These are phyloP conservation scores for Paramecium pentaurelia DNA, from an alignment of 73 alveolate species.

Conservation along the genomic window DNA sequence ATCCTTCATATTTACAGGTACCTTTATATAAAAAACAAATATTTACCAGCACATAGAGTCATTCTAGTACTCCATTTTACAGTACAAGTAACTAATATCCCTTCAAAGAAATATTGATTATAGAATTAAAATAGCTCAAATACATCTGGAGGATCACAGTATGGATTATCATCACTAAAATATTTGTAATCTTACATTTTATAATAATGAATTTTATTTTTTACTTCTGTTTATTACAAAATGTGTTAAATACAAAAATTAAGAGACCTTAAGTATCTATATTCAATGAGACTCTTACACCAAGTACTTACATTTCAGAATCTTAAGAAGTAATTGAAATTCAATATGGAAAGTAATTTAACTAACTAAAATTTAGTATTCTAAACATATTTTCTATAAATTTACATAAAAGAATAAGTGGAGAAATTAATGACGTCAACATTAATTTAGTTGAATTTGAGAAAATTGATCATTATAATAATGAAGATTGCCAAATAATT, in stretches of 20 bases:
- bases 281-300: neutral
- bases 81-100: slow-evolving; percentile 55
- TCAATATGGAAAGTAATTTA: neutral
- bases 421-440: neutral
- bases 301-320: neutral
- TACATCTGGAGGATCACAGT: slow-evolving; percentile 58
- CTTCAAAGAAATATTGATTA: slow-evolving; percentile 63
- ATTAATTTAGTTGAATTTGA: neutral
- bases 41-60: slow-evolving; percentile 90
- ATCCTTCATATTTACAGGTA: slow-evolving; percentile 69
- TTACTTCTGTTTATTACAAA: neutral
- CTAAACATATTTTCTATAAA: slow-evolving; percentile 4
- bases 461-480: neutral
- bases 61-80: slow-evolving; percentile 81
- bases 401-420: neutral
- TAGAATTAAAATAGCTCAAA: slow-evolving; percentile 65
- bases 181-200: neutral
- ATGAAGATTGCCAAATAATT: neutral
- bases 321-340: neutral
- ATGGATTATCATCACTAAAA: slow-evolving; percentile 49
- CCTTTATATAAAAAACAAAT: neutral
- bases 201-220: neutral
- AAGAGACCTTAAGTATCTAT: neutral
- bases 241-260: neutral
- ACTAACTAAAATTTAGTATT: neutral